Percentiles rank a stretch among this genome's conserved stretches.
These are phyloP conservation scores for Dactylellina drechsleri DNA, from an alignment of 2,329 filamentous ascomycete species.

Conservation along the genomic window DNA sequence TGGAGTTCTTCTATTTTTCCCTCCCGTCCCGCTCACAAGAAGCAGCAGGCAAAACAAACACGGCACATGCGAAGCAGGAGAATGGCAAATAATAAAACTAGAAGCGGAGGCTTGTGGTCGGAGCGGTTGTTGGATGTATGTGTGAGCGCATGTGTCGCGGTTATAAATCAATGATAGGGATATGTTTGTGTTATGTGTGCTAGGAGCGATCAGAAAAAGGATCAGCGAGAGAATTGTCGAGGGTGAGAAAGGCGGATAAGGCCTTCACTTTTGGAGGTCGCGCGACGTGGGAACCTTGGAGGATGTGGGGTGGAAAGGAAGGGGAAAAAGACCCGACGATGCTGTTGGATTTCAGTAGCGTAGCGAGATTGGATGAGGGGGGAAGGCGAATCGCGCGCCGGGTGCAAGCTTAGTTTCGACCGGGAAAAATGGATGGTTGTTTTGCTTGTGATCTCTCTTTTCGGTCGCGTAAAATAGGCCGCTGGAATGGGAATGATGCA, in stretches of 20 bases:
- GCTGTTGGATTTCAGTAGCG: constrained; percentile 11
- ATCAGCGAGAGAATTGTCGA: neutral
- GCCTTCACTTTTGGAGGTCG: neutral
- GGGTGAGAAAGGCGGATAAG: neutral
- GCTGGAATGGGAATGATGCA: constrained; percentile 24
- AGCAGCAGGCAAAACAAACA: constrained; percentile 2
- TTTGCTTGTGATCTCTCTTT: neutral
- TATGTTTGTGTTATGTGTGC: neutral
- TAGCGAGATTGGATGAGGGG: constrained; percentile 36
- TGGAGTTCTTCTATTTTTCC: constrained; percentile 8
- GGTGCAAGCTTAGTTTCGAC: neutral
- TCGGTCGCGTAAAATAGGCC: constrained; percentile 30
- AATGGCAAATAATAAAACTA: constrained; percentile 1
- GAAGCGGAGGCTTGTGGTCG: neutral
- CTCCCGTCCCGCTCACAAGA: constrained; percentile 12
- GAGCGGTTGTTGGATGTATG: neutral
- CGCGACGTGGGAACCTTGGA: neutral
- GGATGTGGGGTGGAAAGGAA: neutral
- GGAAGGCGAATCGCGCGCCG: constrained; percentile 16
- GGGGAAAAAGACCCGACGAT: constrained; percentile 1
- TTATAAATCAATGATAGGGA: neutral
- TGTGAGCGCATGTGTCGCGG: constrained; percentile 1
- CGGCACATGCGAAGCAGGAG: constrained; percentile 26
- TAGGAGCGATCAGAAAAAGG: neutral
- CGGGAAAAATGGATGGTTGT: neutral